Percentiles rank a stretch among this genome's conserved stretches.
phyloP scores from a whole-genome alignment of 202 grass and related monocot species.

The Schoenoplectus tabernaemontani region DNA sequence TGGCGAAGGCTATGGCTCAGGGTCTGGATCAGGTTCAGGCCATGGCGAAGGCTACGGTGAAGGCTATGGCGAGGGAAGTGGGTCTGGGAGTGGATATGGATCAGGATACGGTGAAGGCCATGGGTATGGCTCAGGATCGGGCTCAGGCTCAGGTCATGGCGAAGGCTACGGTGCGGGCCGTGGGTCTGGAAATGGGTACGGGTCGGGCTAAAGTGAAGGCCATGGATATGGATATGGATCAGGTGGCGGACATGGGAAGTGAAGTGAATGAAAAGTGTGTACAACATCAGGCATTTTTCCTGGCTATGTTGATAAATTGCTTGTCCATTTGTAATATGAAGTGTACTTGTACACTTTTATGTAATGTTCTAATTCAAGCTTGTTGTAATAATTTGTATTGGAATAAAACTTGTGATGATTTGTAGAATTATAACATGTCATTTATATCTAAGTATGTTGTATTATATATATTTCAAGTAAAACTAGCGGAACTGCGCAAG shows the following conservation, averaged over 20 bases:
- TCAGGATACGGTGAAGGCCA: conserved; percentile 27
- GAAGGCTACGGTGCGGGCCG: conserved; percentile 31
- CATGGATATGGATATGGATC: conserved; percentile 25
- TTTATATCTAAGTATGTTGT: not conserved
- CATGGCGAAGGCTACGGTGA: conserved; percentile 36
- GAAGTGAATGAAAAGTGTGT: conserved; percentile 9
- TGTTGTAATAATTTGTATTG: not conserved
- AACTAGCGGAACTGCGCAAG: not conserved
- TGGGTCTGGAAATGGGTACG: conserved; percentile 24
- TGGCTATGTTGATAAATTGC: not conserved
- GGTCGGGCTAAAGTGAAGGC: conserved; percentile 35
- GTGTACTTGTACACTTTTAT: not conserved
- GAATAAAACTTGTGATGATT: not conserved
- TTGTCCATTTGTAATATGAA: not conserved
- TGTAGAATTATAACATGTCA: not conserved
- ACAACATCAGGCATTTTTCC: not conserved
- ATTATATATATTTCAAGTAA: not conserved
- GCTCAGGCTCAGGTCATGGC: conserved; percentile 30
- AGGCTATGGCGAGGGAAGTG: conserved; percentile 23
- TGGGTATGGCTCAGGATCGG: conserved; percentile 9
- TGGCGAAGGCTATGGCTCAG: conserved; percentile 11
- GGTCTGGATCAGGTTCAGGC: conserved; percentile 16
- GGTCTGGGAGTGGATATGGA: conserved; percentile 29
- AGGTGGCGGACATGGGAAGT: conserved; percentile 24
- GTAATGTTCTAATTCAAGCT: not conserved